Conservation (phyloP, 1,284 basidiomycete species). For the Mixia osmundae region DNA sequence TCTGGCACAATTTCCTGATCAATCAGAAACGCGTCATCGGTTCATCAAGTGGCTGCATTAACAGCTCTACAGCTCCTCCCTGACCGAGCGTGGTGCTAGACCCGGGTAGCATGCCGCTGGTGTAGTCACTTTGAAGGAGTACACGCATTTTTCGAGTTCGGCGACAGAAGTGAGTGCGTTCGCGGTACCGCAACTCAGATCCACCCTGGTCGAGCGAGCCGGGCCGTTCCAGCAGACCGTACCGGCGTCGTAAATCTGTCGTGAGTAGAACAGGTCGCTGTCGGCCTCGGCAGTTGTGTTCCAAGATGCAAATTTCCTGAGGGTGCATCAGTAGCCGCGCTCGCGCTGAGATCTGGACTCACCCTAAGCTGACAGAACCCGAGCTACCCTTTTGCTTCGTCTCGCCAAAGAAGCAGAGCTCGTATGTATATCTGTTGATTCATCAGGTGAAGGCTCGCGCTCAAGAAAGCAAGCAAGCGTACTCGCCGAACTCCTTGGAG, state of each 20-base stretch:
- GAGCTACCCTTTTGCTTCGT: conserved; percentile 71
- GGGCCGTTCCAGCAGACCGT: conserved; percentile 86
- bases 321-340: background rate
- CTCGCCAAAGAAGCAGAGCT: conserved; percentile 78
- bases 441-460: background rate
- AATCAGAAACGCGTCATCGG: too few relatives aligned
- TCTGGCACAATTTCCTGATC: too few relatives aligned
- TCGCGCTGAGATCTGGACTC: conserved; percentile 17
- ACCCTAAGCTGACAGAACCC: conserved; percentile 64
- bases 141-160: conserved; percentile 94
- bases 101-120: conserved; percentile 71
- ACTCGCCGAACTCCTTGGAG: conserved; percentile 67
- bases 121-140: conserved; percentile 60
- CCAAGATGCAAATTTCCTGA: conserved; percentile 52
- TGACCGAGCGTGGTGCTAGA: too few relatives aligned
- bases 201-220: conserved; percentile 40
- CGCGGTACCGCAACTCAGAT: conserved; percentile 60
- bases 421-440: conserved; percentile 59
- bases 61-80: too few relatives aligned
- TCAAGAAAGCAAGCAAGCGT: conserved; percentile 21
- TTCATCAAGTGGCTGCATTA: too few relatives aligned
- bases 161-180: conserved; percentile 59
- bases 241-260: conserved; percentile 59
- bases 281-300: conserved; percentile 37
- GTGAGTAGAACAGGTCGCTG: conserved; percentile 47